Base-by-base conservation (phyloP, 441 rosid species). In the Pelargonium myrrhifolium region DNA sequence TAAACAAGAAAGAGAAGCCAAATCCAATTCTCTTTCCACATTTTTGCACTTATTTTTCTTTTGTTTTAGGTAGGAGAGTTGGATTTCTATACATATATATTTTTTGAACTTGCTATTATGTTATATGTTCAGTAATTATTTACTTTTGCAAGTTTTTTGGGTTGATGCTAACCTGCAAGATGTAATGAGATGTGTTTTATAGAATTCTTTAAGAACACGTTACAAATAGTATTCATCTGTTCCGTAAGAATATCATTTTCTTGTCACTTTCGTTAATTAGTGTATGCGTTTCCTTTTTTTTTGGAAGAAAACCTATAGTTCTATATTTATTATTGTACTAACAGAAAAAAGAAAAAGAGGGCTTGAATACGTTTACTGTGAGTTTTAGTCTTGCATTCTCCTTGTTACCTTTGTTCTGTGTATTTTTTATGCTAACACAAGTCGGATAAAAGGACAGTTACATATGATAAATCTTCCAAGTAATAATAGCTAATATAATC, bases 31-130 rank as follows among this genome's bases (percentile, higher is more conserved):
- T 67, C 78, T 81, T 77, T 76, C 81, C 20, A 62, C 68, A 75
- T 69, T 80, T 78, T 82, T 77, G 78, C 68, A 53, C 72, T 76
- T 79, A 51, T 51, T 65, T 26, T 67, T 1, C 67, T 43, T 60
- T 43, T 62, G 59, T 59, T 68, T 79, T 65, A 65, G 66, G 68
- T 63, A 72, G 77, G 68, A 62, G 66, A 66, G 40, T 66, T 24
- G 65, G 68, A 72, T 70, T 71, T 75, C 72, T 60, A 43, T 24
- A 67, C 47, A 42, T 10, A 21, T 35, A 40, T 20, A 1, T 17
- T 35, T 35, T 59, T 49, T 55, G 62, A n/a, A 4, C 18, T 47
- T 35, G 62, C 62, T 51, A 4, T 59, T 69, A 17, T 24, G 47
- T 71, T 18, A 67, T 66, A 62, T 69, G 42, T 64, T 64, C n/a